Evolutionary conservation across 257 asterid species (phyloP).

Genomic region (Solanum gracilifrons): DNA sequence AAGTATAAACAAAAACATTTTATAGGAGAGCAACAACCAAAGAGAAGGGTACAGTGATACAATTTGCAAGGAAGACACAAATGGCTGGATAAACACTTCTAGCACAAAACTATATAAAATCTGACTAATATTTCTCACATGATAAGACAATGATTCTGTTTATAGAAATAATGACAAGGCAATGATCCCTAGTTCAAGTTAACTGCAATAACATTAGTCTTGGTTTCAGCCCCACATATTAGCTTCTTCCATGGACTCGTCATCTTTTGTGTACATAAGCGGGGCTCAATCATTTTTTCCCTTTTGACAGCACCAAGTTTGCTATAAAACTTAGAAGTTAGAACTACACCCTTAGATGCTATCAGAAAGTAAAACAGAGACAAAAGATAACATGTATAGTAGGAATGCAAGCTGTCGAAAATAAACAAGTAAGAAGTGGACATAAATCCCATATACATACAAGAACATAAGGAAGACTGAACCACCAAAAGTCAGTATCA

Average conservation of each 20-base stretch:
- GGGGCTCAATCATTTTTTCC: background rate
- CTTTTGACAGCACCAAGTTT: background rate
- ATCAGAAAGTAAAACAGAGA: background rate
- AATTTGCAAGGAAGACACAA: background rate
- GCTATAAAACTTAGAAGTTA: background rate
- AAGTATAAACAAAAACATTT: background rate
- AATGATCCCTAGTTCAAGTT: background rate
- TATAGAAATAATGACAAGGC: background rate
- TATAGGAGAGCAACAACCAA: background rate
- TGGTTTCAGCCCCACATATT: background rate
- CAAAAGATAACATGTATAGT: background rate
- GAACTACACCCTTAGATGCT: background rate
- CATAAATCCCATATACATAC: slow-evolving; percentile 36
- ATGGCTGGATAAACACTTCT: background rate
- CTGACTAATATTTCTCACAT: background rate
- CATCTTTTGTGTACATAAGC: background rate
- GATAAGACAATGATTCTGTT: background rate
- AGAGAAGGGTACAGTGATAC: background rate
- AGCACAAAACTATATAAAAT: background rate
- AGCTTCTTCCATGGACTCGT: background rate
- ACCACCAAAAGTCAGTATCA: slow-evolving; percentile 65
- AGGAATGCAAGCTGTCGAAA: background rate
- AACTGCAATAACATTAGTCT: background rate
- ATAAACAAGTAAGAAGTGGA: background rate
- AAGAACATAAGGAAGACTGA: slow-evolving; percentile 62